phyloP scores from a whole-genome alignment of 306 rosid genomes.

The Carpinus fangiana region DNA sequence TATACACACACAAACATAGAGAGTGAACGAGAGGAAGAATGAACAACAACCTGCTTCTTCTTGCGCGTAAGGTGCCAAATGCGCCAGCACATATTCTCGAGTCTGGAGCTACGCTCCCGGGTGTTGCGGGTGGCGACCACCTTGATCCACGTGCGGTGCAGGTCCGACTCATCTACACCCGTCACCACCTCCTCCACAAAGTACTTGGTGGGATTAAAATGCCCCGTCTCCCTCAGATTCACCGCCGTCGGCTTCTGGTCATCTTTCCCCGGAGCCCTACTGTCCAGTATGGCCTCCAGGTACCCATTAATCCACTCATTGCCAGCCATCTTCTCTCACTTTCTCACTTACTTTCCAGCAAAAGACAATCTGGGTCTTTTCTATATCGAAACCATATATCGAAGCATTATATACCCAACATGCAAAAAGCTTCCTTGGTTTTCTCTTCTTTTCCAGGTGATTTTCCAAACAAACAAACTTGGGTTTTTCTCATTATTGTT shows the following conservation, averaged over 20 bases:
- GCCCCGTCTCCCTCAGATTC: conserved; percentile 54
- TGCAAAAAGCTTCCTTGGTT: neutral
- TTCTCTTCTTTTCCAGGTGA: neutral
- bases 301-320: conserved; percentile 97
- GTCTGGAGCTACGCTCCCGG: conserved; percentile 85
- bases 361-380: neutral
- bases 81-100: conserved; percentile 99
- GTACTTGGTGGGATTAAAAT: conserved; percentile 84
- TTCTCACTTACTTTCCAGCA: neutral
- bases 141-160: conserved; percentile 89
- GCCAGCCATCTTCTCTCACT: conserved; percentile 62
- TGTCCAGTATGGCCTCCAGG: conserved; percentile 80
- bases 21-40: neutral
- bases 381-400: neutral
- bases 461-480: neutral
- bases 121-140: conserved; percentile 92
- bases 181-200: conserved; percentile 92
- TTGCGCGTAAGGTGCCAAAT: conserved; percentile 95
- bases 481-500: neutral
- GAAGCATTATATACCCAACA: neutral
- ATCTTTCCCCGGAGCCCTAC: conserved; percentile 73
- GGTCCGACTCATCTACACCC: conserved; percentile 86
- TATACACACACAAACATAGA: neutral
- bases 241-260: conserved; percentile 64
- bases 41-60: conserved; percentile 66